A percentile compares a stretch with the other conserved stretches of the same genome.
Evolutionary conservation across 1,284 basidiomycete genomes (phyloP).

Genomic region (Cryptococcus deneoformans): DNA sequence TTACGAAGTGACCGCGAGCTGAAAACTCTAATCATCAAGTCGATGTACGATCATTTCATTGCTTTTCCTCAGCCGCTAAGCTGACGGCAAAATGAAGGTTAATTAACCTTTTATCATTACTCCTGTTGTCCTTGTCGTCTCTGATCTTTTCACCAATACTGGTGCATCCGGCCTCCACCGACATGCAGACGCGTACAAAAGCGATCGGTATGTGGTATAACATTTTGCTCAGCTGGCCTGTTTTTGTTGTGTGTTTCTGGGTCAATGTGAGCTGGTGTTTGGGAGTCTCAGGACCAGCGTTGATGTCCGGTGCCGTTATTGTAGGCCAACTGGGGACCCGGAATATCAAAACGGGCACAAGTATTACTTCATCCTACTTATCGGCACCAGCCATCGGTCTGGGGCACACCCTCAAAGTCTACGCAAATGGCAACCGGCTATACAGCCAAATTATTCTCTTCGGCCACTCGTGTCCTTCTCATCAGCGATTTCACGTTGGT

Average conservation of each 20-base stretch:
- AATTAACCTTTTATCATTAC: conserved; percentile 48
- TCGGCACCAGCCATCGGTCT: conserved; percentile 35
- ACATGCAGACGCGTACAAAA: conserved; percentile 20
- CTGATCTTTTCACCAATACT: conserved; percentile 40
- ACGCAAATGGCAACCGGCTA: not conserved
- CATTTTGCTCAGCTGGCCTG: conserved; percentile 44
- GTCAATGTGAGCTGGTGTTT: conserved; percentile 35
- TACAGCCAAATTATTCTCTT: conserved; percentile 24
- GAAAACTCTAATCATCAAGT: conserved; percentile 40
- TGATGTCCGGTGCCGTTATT: not conserved
- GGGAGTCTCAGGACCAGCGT: not conserved
- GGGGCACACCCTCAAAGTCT: conserved; percentile 11
- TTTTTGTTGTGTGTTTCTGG: conserved; percentile 47
- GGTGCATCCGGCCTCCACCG: conserved; percentile 13
- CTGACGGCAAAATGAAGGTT: conserved; percentile 21
- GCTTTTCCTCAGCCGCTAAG: not conserved
- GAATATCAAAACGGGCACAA: conserved; percentile 43
- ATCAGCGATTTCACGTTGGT: conserved; percentile 48
- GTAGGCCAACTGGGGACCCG: conserved; percentile 43
- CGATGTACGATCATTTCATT: conserved; percentile 29
- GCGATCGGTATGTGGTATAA: conserved; percentile 48
- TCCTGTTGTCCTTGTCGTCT: conserved; percentile 43
- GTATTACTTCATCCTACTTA: conserved; percentile 43
- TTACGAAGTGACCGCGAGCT: conserved; percentile 43
- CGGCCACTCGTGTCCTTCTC: conserved; percentile 38